phyloP scores from a whole-genome alignment of 2,329 filamentous ascomycete species.

The Bipolaris sorokiniana region DNA sequence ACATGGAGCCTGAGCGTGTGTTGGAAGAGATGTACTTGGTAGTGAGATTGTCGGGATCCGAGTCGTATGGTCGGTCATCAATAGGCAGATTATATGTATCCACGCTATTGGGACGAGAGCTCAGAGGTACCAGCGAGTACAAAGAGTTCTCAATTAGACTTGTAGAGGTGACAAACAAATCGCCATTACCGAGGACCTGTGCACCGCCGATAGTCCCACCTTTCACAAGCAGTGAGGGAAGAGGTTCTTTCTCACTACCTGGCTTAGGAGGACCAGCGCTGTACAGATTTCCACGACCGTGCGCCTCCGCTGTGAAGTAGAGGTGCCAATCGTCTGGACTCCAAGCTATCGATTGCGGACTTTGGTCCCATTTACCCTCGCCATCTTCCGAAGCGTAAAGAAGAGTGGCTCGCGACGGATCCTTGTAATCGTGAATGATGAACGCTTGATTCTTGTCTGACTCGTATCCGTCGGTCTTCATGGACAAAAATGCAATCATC shows the following conservation, averaged over 20 bases:
- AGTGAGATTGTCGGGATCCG: conserved; percentile 32
- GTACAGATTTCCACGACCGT: conserved; percentile 69
- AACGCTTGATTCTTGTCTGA: conserved; percentile 75
- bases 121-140: conserved; percentile 64
- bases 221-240: conserved; percentile 39
- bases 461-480: conserved; percentile 79
- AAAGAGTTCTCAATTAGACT: conserved; percentile 75
- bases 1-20: conserved; percentile 68
- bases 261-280: conserved; percentile 20
- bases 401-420: conserved; percentile 62
- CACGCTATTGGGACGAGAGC: conserved; percentile 17
- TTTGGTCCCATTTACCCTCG: conserved; percentile 65
- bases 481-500: conserved; percentile 76
- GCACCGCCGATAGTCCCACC: conserved; percentile 54
- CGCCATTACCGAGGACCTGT: conserved; percentile 57
- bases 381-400: conserved; percentile 68
- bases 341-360: conserved; percentile 59
- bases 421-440: conserved; percentile 65
- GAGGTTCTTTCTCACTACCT: conserved; percentile 16
- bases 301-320: conserved; percentile 75
- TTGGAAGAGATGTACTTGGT: conserved; percentile 63
- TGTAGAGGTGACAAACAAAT: conserved; percentile 69
- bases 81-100: conserved; percentile 28
- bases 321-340: conserved; percentile 62
- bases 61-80: conserved; percentile 29